phyloP scores from a whole-genome alignment of 306 rosid species.

The Begonia masoniana region DNA sequence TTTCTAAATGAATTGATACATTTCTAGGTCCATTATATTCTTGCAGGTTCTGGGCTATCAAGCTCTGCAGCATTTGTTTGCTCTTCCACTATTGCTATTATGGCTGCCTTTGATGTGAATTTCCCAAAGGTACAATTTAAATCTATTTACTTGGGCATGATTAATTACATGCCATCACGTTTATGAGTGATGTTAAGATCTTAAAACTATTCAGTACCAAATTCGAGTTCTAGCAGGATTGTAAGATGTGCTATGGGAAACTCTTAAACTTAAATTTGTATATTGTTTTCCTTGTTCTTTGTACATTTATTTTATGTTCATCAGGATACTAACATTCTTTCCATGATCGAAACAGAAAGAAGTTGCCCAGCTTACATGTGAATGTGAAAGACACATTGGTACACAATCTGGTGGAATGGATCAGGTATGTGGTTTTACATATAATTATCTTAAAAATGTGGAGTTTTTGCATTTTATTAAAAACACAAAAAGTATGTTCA shows the following conservation, averaged over 20 bases:
- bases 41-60: slow-evolving; percentile 87
- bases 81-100: slow-evolving; percentile 85
- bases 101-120: slow-evolving; percentile 79
- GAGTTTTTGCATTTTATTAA: too few relatives aligned
- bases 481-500: too few relatives aligned
- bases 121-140: slow-evolving; percentile 55
- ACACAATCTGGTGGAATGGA: slow-evolving; percentile 99
- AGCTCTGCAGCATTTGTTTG: slow-evolving; percentile 98
- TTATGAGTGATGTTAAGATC: too few relatives aligned
- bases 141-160: background rate
- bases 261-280: too few relatives aligned
- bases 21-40: background rate
- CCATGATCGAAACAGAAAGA: slow-evolving; percentile 57
- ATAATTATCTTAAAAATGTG: too few relatives aligned
- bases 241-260: too few relatives aligned
- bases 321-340: slow-evolving; percentile 17
- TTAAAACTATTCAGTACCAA: too few relatives aligned
- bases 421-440: slow-evolving; percentile 39
- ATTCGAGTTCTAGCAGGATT: too few relatives aligned
- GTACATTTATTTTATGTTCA: slow-evolving; percentile 2
- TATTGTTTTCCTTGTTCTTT: too few relatives aligned
- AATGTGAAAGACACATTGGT: slow-evolving; percentile 85
- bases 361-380: slow-evolving; percentile 85
- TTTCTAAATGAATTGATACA: too few relatives aligned
- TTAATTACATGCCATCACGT: too few relatives aligned